These are phyloP conservation scores for Diplocarpon rosae DNA, from an alignment of 2,329 filamentous ascomycete genomes.

Conservation along the genomic window DNA sequence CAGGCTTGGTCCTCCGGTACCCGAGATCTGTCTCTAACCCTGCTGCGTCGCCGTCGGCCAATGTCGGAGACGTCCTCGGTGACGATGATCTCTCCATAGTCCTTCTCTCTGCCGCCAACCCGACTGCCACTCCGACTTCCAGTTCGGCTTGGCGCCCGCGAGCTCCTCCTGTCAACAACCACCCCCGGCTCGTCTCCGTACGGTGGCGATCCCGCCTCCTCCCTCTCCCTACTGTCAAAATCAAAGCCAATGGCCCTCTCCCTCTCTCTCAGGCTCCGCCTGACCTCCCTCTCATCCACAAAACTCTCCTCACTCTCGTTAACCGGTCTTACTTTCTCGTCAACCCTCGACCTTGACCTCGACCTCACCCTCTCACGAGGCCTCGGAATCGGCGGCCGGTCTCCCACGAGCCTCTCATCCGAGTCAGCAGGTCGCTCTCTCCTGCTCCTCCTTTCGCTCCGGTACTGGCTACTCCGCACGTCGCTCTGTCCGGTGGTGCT, in stretches of 20 bases:
- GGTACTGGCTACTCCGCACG: conserved; percentile 1
- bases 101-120: neutral
- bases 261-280: neutral
- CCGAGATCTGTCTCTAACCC: neutral
- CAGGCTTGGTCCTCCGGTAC: neutral
- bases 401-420: neutral
- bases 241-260: neutral
- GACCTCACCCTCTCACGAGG: neutral
- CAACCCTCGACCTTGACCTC: neutral
- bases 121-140: neutral
- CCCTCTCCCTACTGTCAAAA: neutral
- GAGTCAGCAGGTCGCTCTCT: neutral
- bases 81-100: conserved; percentile 3
- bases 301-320: conserved; percentile 1
- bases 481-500: neutral
- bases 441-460: conserved; percentile 1
- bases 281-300: conserved; percentile 3
- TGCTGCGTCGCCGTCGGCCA: neutral
- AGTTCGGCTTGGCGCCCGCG: neutral
- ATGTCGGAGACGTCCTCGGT: neutral
- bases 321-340: neutral
- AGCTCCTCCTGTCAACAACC: conserved; percentile 1
- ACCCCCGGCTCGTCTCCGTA: neutral
- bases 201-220: neutral
- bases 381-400: neutral